Evolutionary conservation across 2,329 filamentous ascomycete genomes (phyloP), one percentile per base, ranked within the genome.

Genomic region (Alternaria alternata): DNA sequence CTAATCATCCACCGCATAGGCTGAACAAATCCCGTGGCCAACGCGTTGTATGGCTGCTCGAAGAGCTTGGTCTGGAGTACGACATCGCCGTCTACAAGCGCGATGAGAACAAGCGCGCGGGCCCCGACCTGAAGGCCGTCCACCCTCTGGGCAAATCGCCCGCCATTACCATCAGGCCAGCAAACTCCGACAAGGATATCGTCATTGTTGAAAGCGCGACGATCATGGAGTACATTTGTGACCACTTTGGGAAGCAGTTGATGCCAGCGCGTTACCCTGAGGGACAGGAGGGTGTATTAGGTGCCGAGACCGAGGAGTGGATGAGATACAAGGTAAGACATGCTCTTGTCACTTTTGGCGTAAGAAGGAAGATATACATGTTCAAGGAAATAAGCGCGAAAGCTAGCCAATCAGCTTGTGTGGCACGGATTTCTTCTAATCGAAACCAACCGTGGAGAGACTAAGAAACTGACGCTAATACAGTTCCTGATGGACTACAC

Each of bases 91-190:
- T 90, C 54, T 95, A 91, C 84, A 92, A 92, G 77, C 89, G 94
- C 38, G 76, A 77, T 39, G 71, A 79, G 58, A 86, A 89, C 56
- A 85, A 82, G 69, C 82, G 91, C n/a, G 94, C 94, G 1, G 92
- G 92, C 4, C 82, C 87, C 0, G 90, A 91, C 71, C 85, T 97
- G 46, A 89, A 91, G 72, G 84, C 92, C 64, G 80, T 96, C 38
- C 93, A 97, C 73, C 90, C 92, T 0, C 84, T 97, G 4, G 94
- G 94, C 63, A 97, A 97, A 77, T 93, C 92, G 1, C 94, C 94
- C 0, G 81, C 94, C 42, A 81, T 98, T 65, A 87, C 86, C 8
- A 82, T 97, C 68, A 81, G 87, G 62, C 77, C 80, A 1, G 78
- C 83, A 1, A 78, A 75, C 0, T 78, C 72, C 12, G 70, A 78